phyloP scores from a whole-genome alignment of 176 grass and related monocot genomes.

The Zoysia japonica region DNA sequence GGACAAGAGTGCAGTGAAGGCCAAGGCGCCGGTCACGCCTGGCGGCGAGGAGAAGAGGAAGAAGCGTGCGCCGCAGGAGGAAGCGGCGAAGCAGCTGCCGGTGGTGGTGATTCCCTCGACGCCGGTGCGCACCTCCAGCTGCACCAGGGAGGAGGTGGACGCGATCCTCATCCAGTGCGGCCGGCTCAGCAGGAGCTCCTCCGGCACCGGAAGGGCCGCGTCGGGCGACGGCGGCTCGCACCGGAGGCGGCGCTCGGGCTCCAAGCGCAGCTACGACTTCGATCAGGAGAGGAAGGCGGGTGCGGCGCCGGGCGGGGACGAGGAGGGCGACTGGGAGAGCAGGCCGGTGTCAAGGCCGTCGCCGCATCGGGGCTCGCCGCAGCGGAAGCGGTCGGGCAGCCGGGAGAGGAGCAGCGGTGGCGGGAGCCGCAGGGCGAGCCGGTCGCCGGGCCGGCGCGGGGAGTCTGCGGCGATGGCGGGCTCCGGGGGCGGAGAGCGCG shows the following conservation, averaged over 20 bases:
- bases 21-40: neutral
- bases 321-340: slow-evolving; percentile 54
- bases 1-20: slow-evolving; percentile 59
- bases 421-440: slow-evolving; percentile 70
- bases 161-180: slow-evolving; percentile 92
- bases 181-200: slow-evolving; percentile 81
- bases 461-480: slow-evolving; percentile 26
- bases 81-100: slow-evolving; percentile 5
- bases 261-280: slow-evolving; percentile 89
- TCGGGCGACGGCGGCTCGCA: slow-evolving; percentile 38
- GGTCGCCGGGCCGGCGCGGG: slow-evolving; percentile 60
- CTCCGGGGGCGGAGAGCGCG: slow-evolving; percentile 23
- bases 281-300: slow-evolving; percentile 56
- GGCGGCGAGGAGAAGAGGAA: slow-evolving; percentile 24
- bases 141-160: slow-evolving; percentile 85
- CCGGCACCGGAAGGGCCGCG: slow-evolving; percentile 55
- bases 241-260: slow-evolving; percentile 66
- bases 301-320: slow-evolving; percentile 26
- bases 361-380: slow-evolving; percentile 18
- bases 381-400: slow-evolving; percentile 72
- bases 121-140: slow-evolving; percentile 73
- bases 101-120: slow-evolving; percentile 16
- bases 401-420: slow-evolving; percentile 53
- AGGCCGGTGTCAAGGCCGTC: slow-evolving; percentile 49
- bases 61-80: slow-evolving; percentile 26